Evolutionary conservation across 306 rosid genomes (phyloP).

Genomic region (Notholithocarpus densiflorus): DNA sequence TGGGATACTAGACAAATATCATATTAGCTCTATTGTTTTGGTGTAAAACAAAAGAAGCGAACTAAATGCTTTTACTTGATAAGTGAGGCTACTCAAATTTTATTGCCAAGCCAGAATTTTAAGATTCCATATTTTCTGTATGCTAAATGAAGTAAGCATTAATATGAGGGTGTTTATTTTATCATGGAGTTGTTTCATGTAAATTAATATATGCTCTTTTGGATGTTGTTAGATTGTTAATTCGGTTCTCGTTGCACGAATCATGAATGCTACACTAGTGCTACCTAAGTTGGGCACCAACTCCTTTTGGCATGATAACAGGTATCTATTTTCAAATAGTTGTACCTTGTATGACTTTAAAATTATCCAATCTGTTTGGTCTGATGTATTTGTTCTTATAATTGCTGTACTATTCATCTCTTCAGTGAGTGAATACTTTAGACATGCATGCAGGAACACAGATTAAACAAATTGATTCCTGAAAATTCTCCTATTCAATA

Average conservation of each 20-base stretch:
- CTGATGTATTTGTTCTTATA: conserved; percentile 1
- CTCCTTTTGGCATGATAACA: conserved; percentile 96
- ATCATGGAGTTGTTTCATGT: background rate
- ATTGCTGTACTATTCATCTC: background rate
- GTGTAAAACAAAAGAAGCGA: background rate
- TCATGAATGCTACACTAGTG: conserved; percentile 93
- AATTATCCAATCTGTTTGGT: conserved; percentile 9
- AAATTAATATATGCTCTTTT: conserved; percentile 16
- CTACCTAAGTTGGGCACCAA: conserved; percentile 92
- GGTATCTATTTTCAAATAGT: conserved; percentile 40
- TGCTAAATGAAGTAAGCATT: background rate
- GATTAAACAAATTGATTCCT: background rate
- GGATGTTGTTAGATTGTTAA: conserved; percentile 67
- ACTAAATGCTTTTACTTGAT: background rate
- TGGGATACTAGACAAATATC: background rate
- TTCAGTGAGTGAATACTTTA: background rate
- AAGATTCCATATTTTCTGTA: background rate
- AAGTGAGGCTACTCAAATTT: background rate
- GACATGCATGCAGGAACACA: background rate
- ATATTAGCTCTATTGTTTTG: background rate
- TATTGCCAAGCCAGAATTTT: background rate
- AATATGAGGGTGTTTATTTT: conserved; percentile 3
- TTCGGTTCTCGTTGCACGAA: conserved; percentile 95
- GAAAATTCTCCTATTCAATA: background rate
- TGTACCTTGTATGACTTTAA: background rate